These are phyloP conservation scores for Aspergillus eucalypticola DNA, from an alignment of 2,329 filamentous ascomycete species.

Conservation along the genomic window DNA sequence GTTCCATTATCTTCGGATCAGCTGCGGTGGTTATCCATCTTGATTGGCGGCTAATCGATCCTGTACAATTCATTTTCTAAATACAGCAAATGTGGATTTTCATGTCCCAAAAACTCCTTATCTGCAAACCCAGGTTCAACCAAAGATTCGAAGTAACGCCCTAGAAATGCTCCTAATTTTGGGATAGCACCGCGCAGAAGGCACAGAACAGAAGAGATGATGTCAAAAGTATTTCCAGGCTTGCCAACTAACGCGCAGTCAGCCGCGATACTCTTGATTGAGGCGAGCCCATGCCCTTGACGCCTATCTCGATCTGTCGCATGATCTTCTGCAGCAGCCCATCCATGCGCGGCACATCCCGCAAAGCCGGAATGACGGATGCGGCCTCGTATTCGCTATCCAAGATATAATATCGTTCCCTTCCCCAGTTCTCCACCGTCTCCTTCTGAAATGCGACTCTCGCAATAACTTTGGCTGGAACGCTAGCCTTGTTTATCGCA, in stretches of 20 bases:
- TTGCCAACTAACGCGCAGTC: constrained; percentile 15
- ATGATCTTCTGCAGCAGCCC: constrained; percentile 32
- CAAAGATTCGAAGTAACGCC: background rate
- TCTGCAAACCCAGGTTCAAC: background rate
- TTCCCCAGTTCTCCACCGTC: constrained; percentile 30
- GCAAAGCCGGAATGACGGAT: constrained; percentile 35
- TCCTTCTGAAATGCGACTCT: constrained; percentile 37
- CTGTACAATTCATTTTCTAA: constrained; percentile 14
- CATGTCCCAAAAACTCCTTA: constrained; percentile 6
- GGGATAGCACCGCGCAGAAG: constrained; percentile 4
- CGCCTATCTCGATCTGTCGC: constrained; percentile 30
- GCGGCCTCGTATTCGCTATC: constrained; percentile 38
- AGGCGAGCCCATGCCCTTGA: constrained; percentile 32
- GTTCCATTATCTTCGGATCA: background rate
- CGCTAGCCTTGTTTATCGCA: constrained; percentile 36
- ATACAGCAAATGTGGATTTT: constrained; percentile 14
- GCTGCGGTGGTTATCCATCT: background rate
- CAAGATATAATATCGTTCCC: constrained; percentile 38
- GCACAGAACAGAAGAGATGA: constrained; percentile 6
- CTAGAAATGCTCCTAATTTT: constrained; percentile 8
- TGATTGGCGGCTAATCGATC: constrained; percentile 10
- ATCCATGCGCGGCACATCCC: constrained; percentile 31
- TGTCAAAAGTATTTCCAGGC: background rate
- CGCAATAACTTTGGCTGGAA: constrained; percentile 38
- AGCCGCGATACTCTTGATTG: constrained; percentile 27